Evolutionary conservation across 1,284 basidiomycete species (phyloP).

Genomic region (Cryptococcus depauperatus): DNA sequence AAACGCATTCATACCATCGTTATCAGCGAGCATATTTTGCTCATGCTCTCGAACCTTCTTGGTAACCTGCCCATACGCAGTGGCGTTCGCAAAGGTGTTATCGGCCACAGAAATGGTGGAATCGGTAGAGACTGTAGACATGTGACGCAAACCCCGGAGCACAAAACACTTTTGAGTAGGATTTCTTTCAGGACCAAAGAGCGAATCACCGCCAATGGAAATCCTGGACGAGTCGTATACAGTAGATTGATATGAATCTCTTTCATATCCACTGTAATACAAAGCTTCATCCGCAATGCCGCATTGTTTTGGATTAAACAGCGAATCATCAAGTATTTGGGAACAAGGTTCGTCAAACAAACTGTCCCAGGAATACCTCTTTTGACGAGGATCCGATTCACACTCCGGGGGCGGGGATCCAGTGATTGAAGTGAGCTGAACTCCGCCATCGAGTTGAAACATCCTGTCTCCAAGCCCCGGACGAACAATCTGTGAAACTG

Average conservation of each 20-base stretch:
- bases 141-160: slow-evolving; percentile 25
- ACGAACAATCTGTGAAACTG: slow-evolving; percentile 54
- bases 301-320: slow-evolving; percentile 48
- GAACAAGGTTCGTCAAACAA: slow-evolving; percentile 20
- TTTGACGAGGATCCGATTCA: neutral
- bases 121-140: slow-evolving; percentile 20
- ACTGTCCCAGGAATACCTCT: slow-evolving; percentile 28
- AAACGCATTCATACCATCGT: slow-evolving; percentile 23
- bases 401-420: slow-evolving; percentile 53
- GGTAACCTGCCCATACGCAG: slow-evolving; percentile 1
- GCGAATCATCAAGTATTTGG: slow-evolving; percentile 53
- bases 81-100: slow-evolving; percentile 26
- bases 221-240: slow-evolving; percentile 48
- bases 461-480: slow-evolving; percentile 80
- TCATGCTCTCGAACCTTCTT: slow-evolving; percentile 2
- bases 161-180: slow-evolving; percentile 15
- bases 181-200: slow-evolving; percentile 51
- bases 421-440: slow-evolving; percentile 58
- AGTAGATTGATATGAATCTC: slow-evolving; percentile 19
- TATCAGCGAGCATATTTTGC: slow-evolving; percentile 20
- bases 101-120: slow-evolving; percentile 14
- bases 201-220: slow-evolving; percentile 52
- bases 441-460: slow-evolving; percentile 60
- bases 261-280: slow-evolving; percentile 48
- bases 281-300: slow-evolving; percentile 54